Evolutionary conservation across 352 stramenopile species (phyloP).

Genomic region (Phytopythium sindhum): DNA sequence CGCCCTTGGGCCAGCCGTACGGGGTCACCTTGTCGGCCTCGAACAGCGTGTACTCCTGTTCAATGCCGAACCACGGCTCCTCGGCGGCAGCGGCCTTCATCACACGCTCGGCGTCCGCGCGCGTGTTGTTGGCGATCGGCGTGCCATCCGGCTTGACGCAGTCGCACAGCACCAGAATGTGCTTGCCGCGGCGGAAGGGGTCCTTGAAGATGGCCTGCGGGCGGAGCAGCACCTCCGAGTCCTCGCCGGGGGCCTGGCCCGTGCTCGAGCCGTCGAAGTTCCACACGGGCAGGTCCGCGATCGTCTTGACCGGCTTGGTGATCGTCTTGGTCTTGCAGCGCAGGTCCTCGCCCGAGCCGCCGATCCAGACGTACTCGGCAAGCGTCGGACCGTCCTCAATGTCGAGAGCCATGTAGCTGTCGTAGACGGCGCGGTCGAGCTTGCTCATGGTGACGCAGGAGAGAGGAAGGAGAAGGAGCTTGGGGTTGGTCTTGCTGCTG

Average conservation of each 20-base stretch:
- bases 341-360: constrained; percentile 89
- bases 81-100: constrained; percentile 58
- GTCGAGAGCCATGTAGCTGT: constrained; percentile 71
- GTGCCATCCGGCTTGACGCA: constrained; percentile 94
- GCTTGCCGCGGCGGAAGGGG: constrained; percentile 93
- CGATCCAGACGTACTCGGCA: constrained; percentile 96
- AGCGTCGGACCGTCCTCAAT: constrained; percentile 44
- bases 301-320: constrained; percentile 49
- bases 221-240: constrained; percentile 95
- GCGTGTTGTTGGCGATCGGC: constrained; percentile 91
- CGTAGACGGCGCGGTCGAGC: constrained; percentile 77
- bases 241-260: constrained; percentile 94
- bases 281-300: constrained; percentile 92
- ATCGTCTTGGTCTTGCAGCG: constrained; percentile 95
- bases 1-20: constrained; percentile 91
- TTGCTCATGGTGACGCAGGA: constrained; percentile 58
- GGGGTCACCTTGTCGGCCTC: constrained; percentile 84
- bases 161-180: constrained; percentile 98
- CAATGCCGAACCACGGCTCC: constrained; percentile 94
- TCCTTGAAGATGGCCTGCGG: constrained; percentile 94
- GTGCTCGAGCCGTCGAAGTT: constrained; percentile 98
- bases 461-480: constrained; percentile 1
- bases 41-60: constrained; percentile 97
- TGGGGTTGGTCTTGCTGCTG: constrained; percentile 11
- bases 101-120: constrained; percentile 69